phyloP scores from a whole-genome alignment of 1,139 yeast genomes.

The Yamadazyma jaroonii region DNA sequence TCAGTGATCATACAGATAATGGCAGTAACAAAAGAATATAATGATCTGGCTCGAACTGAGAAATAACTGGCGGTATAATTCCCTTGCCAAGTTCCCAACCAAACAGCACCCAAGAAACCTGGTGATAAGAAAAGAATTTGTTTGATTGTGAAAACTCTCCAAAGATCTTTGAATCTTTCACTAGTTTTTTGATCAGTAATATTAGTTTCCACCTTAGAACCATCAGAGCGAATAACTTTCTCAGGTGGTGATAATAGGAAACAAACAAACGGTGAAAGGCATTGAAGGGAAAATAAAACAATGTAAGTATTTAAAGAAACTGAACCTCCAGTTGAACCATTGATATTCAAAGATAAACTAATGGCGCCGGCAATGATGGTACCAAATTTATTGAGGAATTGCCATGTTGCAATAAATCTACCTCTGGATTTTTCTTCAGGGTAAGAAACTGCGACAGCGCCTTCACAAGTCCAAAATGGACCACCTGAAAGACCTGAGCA shows the following conservation, averaged over 20 bases:
- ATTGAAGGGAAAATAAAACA: slow-evolving; percentile 19
- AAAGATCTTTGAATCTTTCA: slow-evolving; percentile 9
- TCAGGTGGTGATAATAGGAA: slow-evolving; percentile 19
- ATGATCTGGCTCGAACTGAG: slow-evolving; percentile 19
- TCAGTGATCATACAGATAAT: slow-evolving; percentile 14
- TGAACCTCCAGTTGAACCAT: slow-evolving; percentile 12
- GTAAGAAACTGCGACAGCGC: slow-evolving; percentile 18
- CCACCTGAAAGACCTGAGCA: slow-evolving; percentile 19
- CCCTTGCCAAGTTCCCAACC: slow-evolving; percentile 21
- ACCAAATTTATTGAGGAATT: slow-evolving; percentile 18
- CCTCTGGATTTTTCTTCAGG: slow-evolving; percentile 19
- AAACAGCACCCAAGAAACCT: slow-evolving; percentile 10
- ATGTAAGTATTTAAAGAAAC: slow-evolving; percentile 21
- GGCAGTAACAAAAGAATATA: slow-evolving; percentile 19
- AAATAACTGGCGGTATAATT: slow-evolving; percentile 20
- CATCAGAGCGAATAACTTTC: slow-evolving; percentile 16
- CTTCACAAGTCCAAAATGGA: slow-evolving; percentile 18
- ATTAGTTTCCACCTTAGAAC: slow-evolving; percentile 13
- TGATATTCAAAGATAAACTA: slow-evolving; percentile 16
- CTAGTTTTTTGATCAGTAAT: slow-evolving; percentile 8
- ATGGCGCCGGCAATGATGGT: slow-evolving; percentile 20
- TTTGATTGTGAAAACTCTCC: slow-evolving; percentile 10
- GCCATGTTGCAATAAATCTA: slow-evolving; percentile 22
- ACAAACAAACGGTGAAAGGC: slow-evolving; percentile 17
- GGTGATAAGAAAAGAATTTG: slow-evolving; percentile 9